Conservation (phyloP, 2,329 filamentous ascomycete species). For the Colletotrichum lentis region DNA sequence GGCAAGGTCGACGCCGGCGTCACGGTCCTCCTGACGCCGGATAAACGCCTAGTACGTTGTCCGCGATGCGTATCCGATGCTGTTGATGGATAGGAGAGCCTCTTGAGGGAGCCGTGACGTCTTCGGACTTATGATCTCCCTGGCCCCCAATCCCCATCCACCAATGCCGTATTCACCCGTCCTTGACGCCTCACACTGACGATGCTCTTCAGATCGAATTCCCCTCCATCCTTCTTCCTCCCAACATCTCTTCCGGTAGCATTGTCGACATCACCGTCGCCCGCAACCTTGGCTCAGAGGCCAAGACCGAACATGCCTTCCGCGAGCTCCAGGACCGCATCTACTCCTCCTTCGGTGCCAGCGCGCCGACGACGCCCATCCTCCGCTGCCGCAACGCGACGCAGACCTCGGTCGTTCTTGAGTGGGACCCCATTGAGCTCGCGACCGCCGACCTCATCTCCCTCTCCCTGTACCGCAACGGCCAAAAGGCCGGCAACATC, state of each 20-base stretch:
- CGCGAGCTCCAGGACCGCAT: constrained; percentile 87
- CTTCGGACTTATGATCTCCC: not conserved
- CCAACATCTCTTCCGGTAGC: constrained; percentile 92
- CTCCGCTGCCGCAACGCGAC: constrained; percentile 96
- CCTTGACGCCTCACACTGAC: constrained; percentile 39
- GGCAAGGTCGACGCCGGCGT: constrained; percentile 99
- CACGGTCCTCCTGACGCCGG: constrained; percentile 93
- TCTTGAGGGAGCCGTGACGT: not conserved
- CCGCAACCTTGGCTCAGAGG: constrained; percentile 83
- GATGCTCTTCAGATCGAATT: constrained; percentile 84
- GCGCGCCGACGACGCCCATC: constrained; percentile 77
- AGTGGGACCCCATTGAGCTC: constrained; percentile 95
- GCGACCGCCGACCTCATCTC: constrained; percentile 92
- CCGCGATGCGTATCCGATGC: not conserved
- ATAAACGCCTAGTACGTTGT: constrained; percentile 86
- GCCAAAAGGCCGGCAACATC: constrained; percentile 94
- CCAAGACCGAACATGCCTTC: constrained; percentile 78
- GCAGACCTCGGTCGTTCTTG: constrained; percentile 96
- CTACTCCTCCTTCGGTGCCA: constrained; percentile 82
- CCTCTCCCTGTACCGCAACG: constrained; percentile 92
- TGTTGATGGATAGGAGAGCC: constrained; percentile 7
- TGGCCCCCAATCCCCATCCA: constrained; percentile 1
- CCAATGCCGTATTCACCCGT: constrained; percentile 40
- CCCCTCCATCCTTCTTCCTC: constrained; percentile 93
- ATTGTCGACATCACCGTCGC: constrained; percentile 98